Conservation (phyloP, 768 basidiomycete genomes). For the Leccinum sublutescens region DNA sequence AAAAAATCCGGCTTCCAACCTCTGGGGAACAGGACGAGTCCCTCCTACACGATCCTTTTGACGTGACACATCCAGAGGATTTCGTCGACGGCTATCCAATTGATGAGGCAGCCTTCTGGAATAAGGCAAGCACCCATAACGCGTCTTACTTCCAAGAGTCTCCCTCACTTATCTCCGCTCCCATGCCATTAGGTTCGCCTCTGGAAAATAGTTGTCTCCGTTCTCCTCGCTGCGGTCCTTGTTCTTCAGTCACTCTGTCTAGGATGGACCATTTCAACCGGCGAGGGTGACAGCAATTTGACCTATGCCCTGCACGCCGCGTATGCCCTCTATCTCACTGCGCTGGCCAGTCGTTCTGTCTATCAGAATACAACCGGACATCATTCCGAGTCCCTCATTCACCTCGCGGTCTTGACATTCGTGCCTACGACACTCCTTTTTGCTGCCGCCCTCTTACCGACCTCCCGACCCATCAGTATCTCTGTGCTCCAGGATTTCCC, state of each 20-base stretch:
- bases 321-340: slow-evolving; percentile 60
- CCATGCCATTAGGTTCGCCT: slow-evolving; percentile 48
- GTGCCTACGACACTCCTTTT: slow-evolving; percentile 46
- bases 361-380: slow-evolving; percentile 39
- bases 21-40: slow-evolving; percentile 24
- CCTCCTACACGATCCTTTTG: slow-evolving; percentile 53
- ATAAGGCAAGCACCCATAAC: slow-evolving; percentile 37
- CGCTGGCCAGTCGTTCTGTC: slow-evolving; percentile 52
- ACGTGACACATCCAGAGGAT: slow-evolving; percentile 73
- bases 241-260: slow-evolving; percentile 52
- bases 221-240: slow-evolving; percentile 46
- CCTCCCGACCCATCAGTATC: slow-evolving; percentile 35
- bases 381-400: slow-evolving; percentile 51
- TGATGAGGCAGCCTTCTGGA: slow-evolving; percentile 59
- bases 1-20: slow-evolving; percentile 51
- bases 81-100: slow-evolving; percentile 64
- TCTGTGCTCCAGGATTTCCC: slow-evolving; percentile 22
- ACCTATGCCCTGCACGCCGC: slow-evolving; percentile 44
- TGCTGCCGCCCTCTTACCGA: slow-evolving; percentile 57
- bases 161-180: background rate
- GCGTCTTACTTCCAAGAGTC: background rate
- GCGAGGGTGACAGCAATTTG: slow-evolving; percentile 32
- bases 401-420: slow-evolving; percentile 57
- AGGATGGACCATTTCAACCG: slow-evolving; percentile 42
- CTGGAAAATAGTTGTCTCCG: slow-evolving; percentile 52